phyloP scores from a whole-genome alignment of 768 basidiomycete species.

The Rubroboletus pulcherrimus region DNA sequence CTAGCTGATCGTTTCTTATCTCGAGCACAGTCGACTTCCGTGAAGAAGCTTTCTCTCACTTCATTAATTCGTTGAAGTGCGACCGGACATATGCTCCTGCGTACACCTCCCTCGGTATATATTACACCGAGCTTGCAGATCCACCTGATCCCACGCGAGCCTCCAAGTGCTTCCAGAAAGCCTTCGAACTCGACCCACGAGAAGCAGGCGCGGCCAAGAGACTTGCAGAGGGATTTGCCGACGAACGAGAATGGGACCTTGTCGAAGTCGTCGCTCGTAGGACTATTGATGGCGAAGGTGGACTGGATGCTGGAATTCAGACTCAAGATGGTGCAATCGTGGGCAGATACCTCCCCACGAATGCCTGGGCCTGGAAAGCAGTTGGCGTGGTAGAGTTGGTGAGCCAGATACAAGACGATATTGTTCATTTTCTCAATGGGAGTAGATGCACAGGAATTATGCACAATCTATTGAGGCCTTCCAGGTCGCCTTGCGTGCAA shows the following conservation, averaged over 20 bases:
- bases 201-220: slow-evolving; percentile 82
- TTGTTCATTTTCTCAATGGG: background rate
- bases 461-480: slow-evolving; percentile 74
- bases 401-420: slow-evolving; percentile 28
- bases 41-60: slow-evolving; percentile 72
- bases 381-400: slow-evolving; percentile 89
- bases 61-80: slow-evolving; percentile 75
- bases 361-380: slow-evolving; percentile 99
- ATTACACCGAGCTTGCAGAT: slow-evolving; percentile 67
- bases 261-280: slow-evolving; percentile 92
- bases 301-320: slow-evolving; percentile 55
- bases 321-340: slow-evolving; percentile 38
- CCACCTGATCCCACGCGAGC: slow-evolving; percentile 83
- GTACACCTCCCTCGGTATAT: slow-evolving; percentile 89
- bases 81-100: slow-evolving; percentile 79
- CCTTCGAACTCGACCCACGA: slow-evolving; percentile 91
- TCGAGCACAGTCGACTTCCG: slow-evolving; percentile 40
- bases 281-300: slow-evolving; percentile 92
- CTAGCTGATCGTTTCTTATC: background rate
- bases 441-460: slow-evolving; percentile 66
- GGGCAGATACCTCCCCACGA: slow-evolving; percentile 62
- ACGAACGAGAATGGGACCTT: slow-evolving; percentile 92
- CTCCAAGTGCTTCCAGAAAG: slow-evolving; percentile 96
- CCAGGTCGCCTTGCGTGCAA: slow-evolving; percentile 80
- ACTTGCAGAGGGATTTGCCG: slow-evolving; percentile 86